Conservation (phyloP, 345 rosid genomes). For the Citrus maxima region DNA sequence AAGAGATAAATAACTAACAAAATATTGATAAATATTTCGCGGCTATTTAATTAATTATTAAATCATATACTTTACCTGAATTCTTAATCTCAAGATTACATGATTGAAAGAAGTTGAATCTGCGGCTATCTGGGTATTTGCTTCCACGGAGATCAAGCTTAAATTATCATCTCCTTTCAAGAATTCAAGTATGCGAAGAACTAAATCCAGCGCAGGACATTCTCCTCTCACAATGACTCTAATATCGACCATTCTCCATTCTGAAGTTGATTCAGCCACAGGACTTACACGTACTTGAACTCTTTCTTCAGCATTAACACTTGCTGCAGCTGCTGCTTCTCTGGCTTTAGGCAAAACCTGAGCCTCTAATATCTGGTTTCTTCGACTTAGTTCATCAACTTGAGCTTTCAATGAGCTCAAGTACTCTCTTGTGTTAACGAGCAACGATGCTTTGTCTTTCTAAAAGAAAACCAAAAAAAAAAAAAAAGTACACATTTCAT, state of each 20-base stretch:
- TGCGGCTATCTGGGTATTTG: constrained; percentile 25
- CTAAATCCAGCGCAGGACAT: constrained; percentile 26
- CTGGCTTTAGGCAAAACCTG: constrained; percentile 22
- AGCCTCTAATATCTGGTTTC: constrained; percentile 46
- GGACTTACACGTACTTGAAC: constrained; percentile 32
- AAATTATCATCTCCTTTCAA: constrained; percentile 46
- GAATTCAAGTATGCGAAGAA: constrained; percentile 60
- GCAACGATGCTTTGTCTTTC: constrained; percentile 81
- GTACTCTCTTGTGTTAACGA: constrained; percentile 51
- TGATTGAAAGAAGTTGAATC: constrained; percentile 28
- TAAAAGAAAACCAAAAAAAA: not conserved
- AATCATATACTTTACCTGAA: constrained; percentile 43
- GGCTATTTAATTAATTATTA: too few species aligned
- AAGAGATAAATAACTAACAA: not conserved
- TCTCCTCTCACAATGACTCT: constrained; percentile 48
- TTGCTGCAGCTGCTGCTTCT: constrained; percentile 22
- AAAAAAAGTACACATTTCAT: too few species aligned
- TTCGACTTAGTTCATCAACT: constrained; percentile 44
- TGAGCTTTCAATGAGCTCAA: constrained; percentile 45
- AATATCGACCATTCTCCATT: constrained; percentile 42
- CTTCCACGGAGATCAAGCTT: constrained; percentile 52
- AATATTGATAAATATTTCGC: too few species aligned
- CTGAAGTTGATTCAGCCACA: constrained; percentile 43
- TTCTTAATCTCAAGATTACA: constrained; percentile 41
- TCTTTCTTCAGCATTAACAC: constrained; percentile 19